These are phyloP conservation scores for Crithidia brevicula DNA, from an alignment of 208 protist genomes.

Conservation along the genomic window DNA sequence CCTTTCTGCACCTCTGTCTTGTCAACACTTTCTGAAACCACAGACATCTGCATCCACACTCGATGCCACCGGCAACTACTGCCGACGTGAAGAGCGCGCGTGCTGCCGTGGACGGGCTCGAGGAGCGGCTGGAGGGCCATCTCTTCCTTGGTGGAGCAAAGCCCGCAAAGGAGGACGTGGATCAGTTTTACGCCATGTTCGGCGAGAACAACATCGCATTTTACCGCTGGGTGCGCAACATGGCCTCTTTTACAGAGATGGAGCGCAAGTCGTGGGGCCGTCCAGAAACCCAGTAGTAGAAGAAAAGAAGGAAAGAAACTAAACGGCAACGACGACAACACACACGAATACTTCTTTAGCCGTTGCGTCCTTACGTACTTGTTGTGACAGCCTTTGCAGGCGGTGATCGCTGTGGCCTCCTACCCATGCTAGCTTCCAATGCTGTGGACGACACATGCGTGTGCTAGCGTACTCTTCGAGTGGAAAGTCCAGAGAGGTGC, in stretches of 20 bases:
- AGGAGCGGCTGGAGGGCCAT: slow-evolving; percentile 23
- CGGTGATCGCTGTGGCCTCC: too few species aligned
- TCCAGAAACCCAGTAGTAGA: slow-evolving; percentile 22
- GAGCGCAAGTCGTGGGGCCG: slow-evolving; percentile 34
- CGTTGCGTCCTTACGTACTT: too few species aligned
- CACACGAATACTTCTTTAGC: too few species aligned
- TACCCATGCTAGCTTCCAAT: too few species aligned
- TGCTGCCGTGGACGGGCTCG: slow-evolving; percentile 14
- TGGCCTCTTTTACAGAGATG: slow-evolving; percentile 35
- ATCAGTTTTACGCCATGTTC: slow-evolving; percentile 36
- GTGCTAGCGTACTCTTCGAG: too few species aligned
- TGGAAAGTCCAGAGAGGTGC: too few species aligned
- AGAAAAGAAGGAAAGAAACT: too few species aligned
- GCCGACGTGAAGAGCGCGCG: slow-evolving; percentile 19
- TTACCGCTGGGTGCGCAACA: slow-evolving; percentile 40
- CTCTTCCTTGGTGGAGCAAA: slow-evolving; percentile 38
- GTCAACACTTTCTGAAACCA: neutral
- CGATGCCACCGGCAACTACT: slow-evolving; percentile 14
- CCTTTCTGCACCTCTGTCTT: too few species aligned
- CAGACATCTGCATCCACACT: too few species aligned
- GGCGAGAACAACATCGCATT: slow-evolving; percentile 39
- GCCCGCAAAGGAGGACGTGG: slow-evolving; percentile 35
- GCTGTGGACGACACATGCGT: too few species aligned
- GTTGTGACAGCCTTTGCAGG: too few species aligned
- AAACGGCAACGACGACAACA: too few species aligned